Conservation (phyloP, 2,329 filamentous ascomycete genomes). For the Colletotrichum paranaense region DNA sequence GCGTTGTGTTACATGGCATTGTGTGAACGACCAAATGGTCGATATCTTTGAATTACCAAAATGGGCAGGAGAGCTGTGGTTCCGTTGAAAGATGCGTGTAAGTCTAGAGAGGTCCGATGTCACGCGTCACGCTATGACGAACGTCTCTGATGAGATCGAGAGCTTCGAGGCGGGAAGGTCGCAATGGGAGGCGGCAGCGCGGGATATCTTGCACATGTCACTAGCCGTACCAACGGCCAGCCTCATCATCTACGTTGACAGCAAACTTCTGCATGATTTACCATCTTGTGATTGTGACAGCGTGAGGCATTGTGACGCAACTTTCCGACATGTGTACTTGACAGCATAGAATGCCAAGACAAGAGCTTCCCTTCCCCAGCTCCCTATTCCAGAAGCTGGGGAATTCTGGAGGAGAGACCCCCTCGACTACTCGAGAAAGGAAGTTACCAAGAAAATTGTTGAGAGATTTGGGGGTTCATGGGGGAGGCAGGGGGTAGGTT, state of each 20-base stretch:
- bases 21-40: too few species aligned
- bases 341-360: neutral
- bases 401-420: neutral
- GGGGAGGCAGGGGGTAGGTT: neutral
- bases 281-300: neutral
- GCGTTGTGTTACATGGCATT: neutral
- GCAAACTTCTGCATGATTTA: too few species aligned
- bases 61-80: too few species aligned
- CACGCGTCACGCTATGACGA: too few species aligned
- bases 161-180: conserved; percentile 17
- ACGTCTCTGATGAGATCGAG: too few species aligned
- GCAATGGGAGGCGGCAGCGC: neutral
- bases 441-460: conserved; percentile 16
- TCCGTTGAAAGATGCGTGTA: too few species aligned
- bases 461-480: neutral
- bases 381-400: neutral
- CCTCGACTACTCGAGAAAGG: neutral
- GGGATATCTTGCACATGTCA: neutral
- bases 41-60: too few species aligned
- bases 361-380: neutral
- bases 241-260: too few species aligned
- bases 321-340: neutral
- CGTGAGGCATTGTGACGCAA: neutral
- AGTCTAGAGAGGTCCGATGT: neutral
- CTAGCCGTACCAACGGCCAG: too few species aligned